Conservation (phyloP, 306 rosid genomes). For the Oemleria cerasiformis region DNA sequence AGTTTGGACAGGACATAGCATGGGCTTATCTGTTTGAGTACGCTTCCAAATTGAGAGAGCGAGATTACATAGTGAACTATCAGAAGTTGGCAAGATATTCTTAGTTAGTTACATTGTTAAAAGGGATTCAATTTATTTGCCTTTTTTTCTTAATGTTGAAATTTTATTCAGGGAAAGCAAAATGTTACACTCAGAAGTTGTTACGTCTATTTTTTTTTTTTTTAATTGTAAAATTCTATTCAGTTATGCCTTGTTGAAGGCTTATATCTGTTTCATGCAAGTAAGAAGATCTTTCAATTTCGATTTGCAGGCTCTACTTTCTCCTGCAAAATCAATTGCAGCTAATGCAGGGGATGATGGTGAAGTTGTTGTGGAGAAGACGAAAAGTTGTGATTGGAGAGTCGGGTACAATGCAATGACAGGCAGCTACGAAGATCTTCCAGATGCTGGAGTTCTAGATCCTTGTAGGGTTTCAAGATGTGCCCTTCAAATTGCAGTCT, state of each 20-base stretch:
- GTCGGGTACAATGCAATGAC: constrained; percentile 87
- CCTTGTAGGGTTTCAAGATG: constrained; percentile 88
- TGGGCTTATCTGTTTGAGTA: neutral
- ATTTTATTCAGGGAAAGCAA: neutral
- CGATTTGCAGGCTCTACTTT: constrained; percentile 72
- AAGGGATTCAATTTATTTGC: neutral
- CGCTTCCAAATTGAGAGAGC: neutral
- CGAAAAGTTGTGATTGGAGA: constrained; percentile 61
- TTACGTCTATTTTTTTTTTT: neutral
- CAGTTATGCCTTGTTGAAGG: constrained; percentile 9
- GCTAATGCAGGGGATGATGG: constrained; percentile 86
- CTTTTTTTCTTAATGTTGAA: neutral
- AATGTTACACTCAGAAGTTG: neutral
- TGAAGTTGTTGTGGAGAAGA: constrained; percentile 79
- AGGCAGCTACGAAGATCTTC: constrained; percentile 75
- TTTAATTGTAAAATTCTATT: neutral
- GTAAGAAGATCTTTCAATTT: constrained; percentile 17
- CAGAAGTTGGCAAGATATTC: neutral
- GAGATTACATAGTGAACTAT: neutral
- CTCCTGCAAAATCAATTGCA: constrained; percentile 85
- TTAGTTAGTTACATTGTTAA: too few species aligned
- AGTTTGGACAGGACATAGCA: neutral
- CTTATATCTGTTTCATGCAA: constrained; percentile 10
- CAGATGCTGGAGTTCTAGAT: constrained; percentile 75
- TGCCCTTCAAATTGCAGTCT: constrained; percentile 88